Conservation (phyloP, 345 rosid species). For the Noccaea caerulescens region DNA sequence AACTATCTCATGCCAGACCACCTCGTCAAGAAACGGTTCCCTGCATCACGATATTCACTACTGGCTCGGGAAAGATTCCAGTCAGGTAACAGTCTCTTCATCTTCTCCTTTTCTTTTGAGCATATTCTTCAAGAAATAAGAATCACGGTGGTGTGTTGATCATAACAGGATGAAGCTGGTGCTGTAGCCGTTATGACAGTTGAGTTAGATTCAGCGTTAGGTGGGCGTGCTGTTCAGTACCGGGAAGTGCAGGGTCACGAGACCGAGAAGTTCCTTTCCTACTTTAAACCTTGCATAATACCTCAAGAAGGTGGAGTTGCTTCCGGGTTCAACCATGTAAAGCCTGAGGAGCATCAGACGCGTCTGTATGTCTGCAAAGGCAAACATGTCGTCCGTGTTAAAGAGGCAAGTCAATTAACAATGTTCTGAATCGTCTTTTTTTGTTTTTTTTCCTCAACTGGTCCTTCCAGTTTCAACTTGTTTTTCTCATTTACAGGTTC, state of each 20-base stretch:
- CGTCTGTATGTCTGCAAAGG: conserved; percentile 92
- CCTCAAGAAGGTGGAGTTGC: conserved; percentile 95
- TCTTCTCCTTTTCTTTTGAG: neutral
- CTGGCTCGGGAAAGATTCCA: conserved; percentile 93
- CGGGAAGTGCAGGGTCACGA: conserved; percentile 98
- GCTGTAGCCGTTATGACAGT: conserved; percentile 86
- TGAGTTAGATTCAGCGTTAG: conserved; percentile 97
- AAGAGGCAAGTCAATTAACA: conserved; percentile 68
- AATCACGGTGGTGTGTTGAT: conserved; percentile 39
- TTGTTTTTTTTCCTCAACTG: neutral
- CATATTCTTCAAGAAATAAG: conserved; percentile 4
- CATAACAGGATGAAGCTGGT: conserved; percentile 92
- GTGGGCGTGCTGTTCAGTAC: conserved; percentile 99
- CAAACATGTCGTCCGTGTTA: conserved; percentile 89
- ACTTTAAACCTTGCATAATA: conserved; percentile 96
- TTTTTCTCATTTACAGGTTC: conserved; percentile 61
- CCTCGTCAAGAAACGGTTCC: conserved; percentile 72
- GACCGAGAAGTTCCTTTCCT: conserved; percentile 89
- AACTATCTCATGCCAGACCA: conserved; percentile 56
- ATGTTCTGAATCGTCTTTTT: neutral
- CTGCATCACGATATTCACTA: conserved; percentile 85
- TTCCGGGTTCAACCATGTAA: conserved; percentile 83
- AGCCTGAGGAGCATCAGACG: conserved; percentile 75
- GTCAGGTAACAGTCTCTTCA: conserved; percentile 56
- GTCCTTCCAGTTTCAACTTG: conserved; percentile 10